Conservation (phyloP, 805 yeast genomes). For the Barnettozyma vustinii region DNA sequence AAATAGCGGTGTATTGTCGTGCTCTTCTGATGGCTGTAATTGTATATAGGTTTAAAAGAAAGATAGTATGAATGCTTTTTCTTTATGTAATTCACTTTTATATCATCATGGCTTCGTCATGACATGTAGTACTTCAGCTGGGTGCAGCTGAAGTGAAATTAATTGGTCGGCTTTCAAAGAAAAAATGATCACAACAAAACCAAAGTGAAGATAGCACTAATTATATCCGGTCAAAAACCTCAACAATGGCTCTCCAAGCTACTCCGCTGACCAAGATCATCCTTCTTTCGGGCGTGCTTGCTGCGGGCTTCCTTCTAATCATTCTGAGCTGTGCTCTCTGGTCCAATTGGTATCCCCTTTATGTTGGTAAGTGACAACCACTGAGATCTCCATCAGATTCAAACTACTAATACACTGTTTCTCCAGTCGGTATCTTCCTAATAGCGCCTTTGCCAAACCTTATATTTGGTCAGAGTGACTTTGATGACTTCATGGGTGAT, state of each 20-base stretch:
- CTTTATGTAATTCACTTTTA: neutral
- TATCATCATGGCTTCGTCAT: neutral
- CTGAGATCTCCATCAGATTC: neutral
- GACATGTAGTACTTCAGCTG: too few relatives aligned
- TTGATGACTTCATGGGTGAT: constrained; percentile 59
- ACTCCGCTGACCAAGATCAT: constrained; percentile 76
- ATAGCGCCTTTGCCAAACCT: constrained; percentile 72
- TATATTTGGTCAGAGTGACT: constrained; percentile 41
- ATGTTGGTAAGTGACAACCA: constrained; percentile 44
- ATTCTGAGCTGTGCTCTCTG: constrained; percentile 83
- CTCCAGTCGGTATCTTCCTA: constrained; percentile 49
- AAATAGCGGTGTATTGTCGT: neutral
- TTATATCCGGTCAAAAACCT: neutral
- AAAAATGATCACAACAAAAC: neutral
- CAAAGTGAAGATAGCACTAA: neutral
- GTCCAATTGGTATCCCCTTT: constrained; percentile 88
- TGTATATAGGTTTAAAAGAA: constrained; percentile 8
- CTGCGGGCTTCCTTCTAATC: constrained; percentile 85
- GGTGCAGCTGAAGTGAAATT: too few relatives aligned
- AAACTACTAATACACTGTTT: constrained; percentile 6
- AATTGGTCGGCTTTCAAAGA: too few relatives aligned
- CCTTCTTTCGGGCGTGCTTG: constrained; percentile 68
- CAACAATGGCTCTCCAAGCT: constrained; percentile 13
- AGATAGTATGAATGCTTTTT: neutral
- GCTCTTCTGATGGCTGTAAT: constrained; percentile 1